Evolutionary conservation across 2,329 filamentous ascomycete genomes (phyloP), one percentile per base, ranked within the genome.

Genomic region (Fusarium sp.): DNA sequence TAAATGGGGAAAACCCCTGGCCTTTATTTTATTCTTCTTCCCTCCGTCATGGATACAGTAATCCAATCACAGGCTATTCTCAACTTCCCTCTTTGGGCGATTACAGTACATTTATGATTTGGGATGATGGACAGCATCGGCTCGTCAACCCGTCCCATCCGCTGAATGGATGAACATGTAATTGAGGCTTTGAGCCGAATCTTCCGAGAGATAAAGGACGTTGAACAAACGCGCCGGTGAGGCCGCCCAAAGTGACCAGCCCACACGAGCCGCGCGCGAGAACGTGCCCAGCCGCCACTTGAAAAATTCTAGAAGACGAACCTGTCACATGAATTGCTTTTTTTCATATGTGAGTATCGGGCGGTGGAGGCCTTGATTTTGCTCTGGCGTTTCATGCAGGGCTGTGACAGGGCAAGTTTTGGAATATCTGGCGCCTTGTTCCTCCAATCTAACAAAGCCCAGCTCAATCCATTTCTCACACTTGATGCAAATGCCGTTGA

Each of bases 361-460:
- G 44, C 37, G 44, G 38, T 41, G 43, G 47, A 53, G 33, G 37
- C 19, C 49, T 45, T 44, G 46, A 27, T 63, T 57, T 51, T 37
- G 48, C 36, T 19, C 39, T 46, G 9, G 44, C 36, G 48, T 64
- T 64, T 65, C 57, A 50, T 39, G 45, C 19, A 42, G 19, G 45
- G 41, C 48, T 63, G 60, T 50, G 47, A 58, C 52, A 57, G 51
- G 45, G 57, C 35, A 47, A 33, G 61, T 65, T 57, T 65, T 44
- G 50, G 56, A 25, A 7, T 25, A 25, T 25, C 23, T 50, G 41
- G 57, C 46, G 61, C 43, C 45, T 39, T 46, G 51, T 65, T 65
- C 61, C 61, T 65, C 61, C 57, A 65, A 65, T 65, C 52, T 65
- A 61, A 54, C 46, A 48, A 54, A 53, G 13, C 31, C 14, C 38